Conservation (phyloP, 1,284 basidiomycete genomes). For the Austroboletus olivaceoglutinosus region DNA sequence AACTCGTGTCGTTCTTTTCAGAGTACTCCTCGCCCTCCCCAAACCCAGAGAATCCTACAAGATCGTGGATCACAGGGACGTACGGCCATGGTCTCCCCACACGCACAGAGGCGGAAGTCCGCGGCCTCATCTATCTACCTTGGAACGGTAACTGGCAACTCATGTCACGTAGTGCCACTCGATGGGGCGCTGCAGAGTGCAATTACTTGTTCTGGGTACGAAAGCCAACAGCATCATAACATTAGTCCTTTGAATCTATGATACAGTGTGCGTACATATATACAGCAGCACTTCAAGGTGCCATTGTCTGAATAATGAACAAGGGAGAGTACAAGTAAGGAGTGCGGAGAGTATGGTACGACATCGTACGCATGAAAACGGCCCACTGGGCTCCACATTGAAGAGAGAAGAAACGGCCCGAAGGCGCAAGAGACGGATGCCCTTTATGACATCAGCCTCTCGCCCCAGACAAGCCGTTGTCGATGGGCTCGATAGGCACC, state of each 20-base stretch:
- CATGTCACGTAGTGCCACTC: conserved; percentile 51
- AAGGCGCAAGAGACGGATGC: neutral
- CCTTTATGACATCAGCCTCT: conserved; percentile 63
- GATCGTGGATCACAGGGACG: conserved; percentile 46
- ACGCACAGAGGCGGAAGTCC: conserved; percentile 73
- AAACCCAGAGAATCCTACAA: conserved; percentile 19
- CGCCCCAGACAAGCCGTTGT: conserved; percentile 72
- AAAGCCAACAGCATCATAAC: conserved; percentile 43
- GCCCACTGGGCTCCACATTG: neutral
- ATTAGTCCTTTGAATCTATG: conserved; percentile 2
- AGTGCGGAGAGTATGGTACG: neutral
- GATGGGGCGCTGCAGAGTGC: conserved; percentile 64
- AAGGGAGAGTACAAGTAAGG: neutral
- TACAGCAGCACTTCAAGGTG: conserved; percentile 1
- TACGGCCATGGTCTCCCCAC: conserved; percentile 44
- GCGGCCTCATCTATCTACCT: conserved; percentile 83
- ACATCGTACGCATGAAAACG: neutral
- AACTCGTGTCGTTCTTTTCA: conserved; percentile 85
- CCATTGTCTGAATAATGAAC: neutral
- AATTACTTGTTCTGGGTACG: conserved; percentile 84
- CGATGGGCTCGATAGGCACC: conserved; percentile 69
- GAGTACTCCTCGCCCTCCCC: conserved; percentile 45
- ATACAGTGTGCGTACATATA: conserved; percentile 19
- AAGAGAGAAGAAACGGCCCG: neutral
- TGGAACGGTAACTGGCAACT: conserved; percentile 73